Evolutionary conservation across 1,284 basidiomycete species (phyloP), one percentile per base, ranked within the genome.

Genomic region (Anthracocystis walkeri): DNA sequence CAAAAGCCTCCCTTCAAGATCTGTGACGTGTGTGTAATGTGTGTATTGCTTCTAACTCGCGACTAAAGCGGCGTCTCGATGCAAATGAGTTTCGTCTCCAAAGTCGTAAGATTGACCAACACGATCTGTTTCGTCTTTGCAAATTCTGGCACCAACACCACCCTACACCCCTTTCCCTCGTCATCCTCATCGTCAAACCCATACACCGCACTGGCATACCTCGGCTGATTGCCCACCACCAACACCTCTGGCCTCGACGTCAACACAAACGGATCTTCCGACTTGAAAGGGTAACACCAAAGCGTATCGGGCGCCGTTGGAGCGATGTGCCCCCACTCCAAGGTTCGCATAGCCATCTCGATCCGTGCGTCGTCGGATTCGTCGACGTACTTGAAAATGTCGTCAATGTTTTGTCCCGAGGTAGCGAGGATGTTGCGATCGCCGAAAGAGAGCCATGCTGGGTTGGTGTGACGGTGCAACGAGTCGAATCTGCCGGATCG

Each of bases 271-370:
- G 97, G 97, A 85, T 99, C 97, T 10, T 87, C 87, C 41, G 90
- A 88, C 56, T 92, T 91, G 87, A 93, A 98, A 10, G 97, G 97
- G 85, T 97, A 96, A 82, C 96, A 97, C 95, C 89, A 98, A 1
- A 99, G 89, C 1, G 97, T 99, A 86, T 99, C 97, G 14, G 97
- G 97, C 14, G 96, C 95, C 1, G 96, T 99, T 0, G 97, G 97
- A 11, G 97, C 96, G 79, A 97, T 90, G 86, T 99, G 97, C 69
- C 94, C 89, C 97, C 95, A 99, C 81, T 89, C 90, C 12, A 99
- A 88, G 16, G 94, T 95, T 52, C 91, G 88, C 73, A 90, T 88
- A 3, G 93, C 90, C 79, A 97, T 89, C 4, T 89, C 89, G 41
- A 97, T 85, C 23, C 92, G 64, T 0, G 57, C 46, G 1, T 61